Conservation (phyloP, 2,329 filamentous ascomycete species). For the Onygenales sp. region DNA sequence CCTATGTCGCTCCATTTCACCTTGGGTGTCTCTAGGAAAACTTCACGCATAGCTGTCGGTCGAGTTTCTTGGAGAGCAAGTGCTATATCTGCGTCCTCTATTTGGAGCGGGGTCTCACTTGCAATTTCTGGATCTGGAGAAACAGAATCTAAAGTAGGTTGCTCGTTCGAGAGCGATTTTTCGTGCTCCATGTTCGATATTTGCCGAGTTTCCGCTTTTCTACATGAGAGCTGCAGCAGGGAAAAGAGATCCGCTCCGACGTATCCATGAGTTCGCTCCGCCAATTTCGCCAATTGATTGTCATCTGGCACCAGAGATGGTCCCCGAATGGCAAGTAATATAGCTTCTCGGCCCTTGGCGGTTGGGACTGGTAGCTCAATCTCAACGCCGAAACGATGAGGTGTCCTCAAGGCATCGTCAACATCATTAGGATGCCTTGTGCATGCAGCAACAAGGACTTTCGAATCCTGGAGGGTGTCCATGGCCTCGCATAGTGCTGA, state of each 20-base stretch:
- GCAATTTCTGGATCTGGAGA: conserved; percentile 11
- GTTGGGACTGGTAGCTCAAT: conserved; percentile 73
- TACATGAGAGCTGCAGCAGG: conserved; percentile 48
- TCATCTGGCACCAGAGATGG: conserved; percentile 43
- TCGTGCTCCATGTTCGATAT: conserved; percentile 8
- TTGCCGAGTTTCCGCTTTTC: conserved; percentile 28
- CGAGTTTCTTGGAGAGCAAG: conserved; percentile 58
- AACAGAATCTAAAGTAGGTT: background rate
- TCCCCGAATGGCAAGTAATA: conserved; percentile 53
- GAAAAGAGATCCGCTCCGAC: conserved; percentile 67
- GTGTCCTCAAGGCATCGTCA: conserved; percentile 56
- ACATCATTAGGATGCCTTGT: conserved; percentile 65
- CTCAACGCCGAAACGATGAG: conserved; percentile 55
- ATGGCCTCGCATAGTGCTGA: conserved; percentile 32
- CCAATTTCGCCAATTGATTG: conserved; percentile 49
- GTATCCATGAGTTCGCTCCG: conserved; percentile 75
- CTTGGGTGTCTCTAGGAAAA: conserved; percentile 79
- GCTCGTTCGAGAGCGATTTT: background rate
- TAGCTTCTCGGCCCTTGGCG: conserved; percentile 58
- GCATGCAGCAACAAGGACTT: conserved; percentile 65
- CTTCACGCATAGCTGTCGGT: conserved; percentile 79
- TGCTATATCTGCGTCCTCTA: conserved; percentile 26
- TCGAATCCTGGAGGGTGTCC: conserved; percentile 33
- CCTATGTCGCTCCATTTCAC: conserved; percentile 83
- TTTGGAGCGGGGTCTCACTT: conserved; percentile 14